Conservation (phyloP, 495 filamentous ascomycete genomes). For the Haplographium delicatum region DNA sequence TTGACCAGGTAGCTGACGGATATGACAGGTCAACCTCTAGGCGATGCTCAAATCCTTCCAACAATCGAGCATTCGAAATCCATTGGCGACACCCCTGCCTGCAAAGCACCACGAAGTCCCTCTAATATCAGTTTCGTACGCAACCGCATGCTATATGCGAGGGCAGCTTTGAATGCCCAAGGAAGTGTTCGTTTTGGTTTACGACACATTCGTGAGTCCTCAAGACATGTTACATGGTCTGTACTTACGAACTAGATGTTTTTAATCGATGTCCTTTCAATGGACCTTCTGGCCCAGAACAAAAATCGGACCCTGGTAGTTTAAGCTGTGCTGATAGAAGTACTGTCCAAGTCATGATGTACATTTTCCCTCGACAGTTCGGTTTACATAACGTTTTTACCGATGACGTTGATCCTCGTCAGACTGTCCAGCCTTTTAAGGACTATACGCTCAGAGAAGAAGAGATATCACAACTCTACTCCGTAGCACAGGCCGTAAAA, state of each 20-base stretch:
- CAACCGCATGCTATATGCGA: slow-evolving; percentile 81
- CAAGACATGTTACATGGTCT: slow-evolving; percentile 5
- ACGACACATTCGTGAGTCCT: slow-evolving; percentile 68
- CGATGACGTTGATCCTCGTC: slow-evolving; percentile 51
- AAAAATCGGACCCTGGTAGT: not conserved
- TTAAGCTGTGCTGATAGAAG: not conserved
- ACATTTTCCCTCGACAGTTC: slow-evolving; percentile 92
- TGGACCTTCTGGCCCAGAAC: not conserved
- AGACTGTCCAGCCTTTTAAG: slow-evolving; percentile 67
- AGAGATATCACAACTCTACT: slow-evolving; percentile 51
- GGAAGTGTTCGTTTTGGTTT: slow-evolving; percentile 69
- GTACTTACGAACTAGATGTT: slow-evolving; percentile 55
- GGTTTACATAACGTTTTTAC: slow-evolving; percentile 89
- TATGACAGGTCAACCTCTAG: slow-evolving; percentile 18
- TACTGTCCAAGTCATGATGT: slow-evolving; percentile 74
- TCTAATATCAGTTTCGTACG: slow-evolving; percentile 73
- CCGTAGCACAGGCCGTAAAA: slow-evolving; percentile 26
- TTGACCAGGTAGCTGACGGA: slow-evolving; percentile 5
- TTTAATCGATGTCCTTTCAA: slow-evolving; percentile 68
- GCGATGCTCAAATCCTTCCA: slow-evolving; percentile 14
- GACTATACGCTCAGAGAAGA: slow-evolving; percentile 80
- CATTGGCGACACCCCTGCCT: slow-evolving; percentile 13
- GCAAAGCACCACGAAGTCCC: slow-evolving; percentile 22
- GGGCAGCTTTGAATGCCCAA: slow-evolving; percentile 59
- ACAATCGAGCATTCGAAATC: too few species aligned